Evolutionary conservation across 2,329 filamentous ascomycete genomes (phyloP), one percentile per base, ranked within the genome.

Genomic region (Stenocarpella maydis): DNA sequence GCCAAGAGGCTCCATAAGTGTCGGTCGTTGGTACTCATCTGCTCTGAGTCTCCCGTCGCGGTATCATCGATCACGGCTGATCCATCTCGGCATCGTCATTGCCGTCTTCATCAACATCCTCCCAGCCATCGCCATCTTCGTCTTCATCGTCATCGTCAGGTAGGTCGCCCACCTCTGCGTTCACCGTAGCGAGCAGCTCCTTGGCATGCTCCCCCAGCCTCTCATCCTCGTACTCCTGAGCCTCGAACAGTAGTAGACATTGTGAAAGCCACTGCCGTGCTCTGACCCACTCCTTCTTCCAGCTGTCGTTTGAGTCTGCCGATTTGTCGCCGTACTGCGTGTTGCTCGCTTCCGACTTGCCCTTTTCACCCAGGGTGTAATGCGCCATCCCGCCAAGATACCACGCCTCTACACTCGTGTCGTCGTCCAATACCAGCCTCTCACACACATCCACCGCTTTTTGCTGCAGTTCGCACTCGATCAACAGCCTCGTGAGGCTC

Each of bases 301-400:
- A 88, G 58, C 84, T 83, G 55, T 88, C 74, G 12, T 76, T 75
- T 45, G 76, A 76, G 69, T 76, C 82, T 75, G 74, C 76, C 68
- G 75, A 73, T 66, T 76, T 75, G 72, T 72, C 78, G 70, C 72
- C 71, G 28, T 71, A 73, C 14, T 67, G 65, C 24, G 47, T 64
- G 31, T 68, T 81, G 77, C 67, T 75, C 45, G 76, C 74, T 41
- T 80, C 78, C 72, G 80, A 80, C 74, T 85, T 88, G 75, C 88
- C 83, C 84, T 91, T 92, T 78, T 92, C 88, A 14, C 92, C 92
- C 72, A 92, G 84, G 69, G 97, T 87, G 78, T 94, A 93, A 74
- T 97, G 86, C 75, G 94, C 95, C 93, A 95, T 98, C 4, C 96
- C 97, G 52, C 96, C 96, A 6, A 99, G 86, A 81, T 99, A 99